Evolutionary conservation across 83 land plant genomes (phyloP).

Genomic region (Diphasiastrum complanatum): DNA sequence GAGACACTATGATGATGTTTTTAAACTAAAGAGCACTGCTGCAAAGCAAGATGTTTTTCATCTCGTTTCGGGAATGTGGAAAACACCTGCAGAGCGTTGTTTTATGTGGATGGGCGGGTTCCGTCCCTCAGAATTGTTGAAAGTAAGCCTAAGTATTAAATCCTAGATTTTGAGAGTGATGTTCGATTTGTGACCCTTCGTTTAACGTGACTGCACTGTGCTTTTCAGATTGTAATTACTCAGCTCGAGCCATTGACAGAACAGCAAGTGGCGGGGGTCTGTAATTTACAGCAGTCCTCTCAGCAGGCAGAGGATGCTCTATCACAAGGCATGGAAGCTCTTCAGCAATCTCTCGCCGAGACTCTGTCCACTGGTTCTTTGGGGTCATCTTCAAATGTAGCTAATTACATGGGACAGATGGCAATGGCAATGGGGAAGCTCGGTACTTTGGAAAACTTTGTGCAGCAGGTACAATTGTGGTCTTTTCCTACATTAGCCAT

Average conservation of each 20-base stretch:
- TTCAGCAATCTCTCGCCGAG: slow-evolving; percentile 10
- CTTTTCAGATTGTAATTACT: slow-evolving; percentile 9
- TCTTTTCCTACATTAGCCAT: background rate
- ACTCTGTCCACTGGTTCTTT: slow-evolving; percentile 1
- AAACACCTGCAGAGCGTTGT: slow-evolving; percentile 76
- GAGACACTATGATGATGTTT: slow-evolving; percentile 61
- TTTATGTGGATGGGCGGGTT: slow-evolving; percentile 86
- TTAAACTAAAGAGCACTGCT: slow-evolving; percentile 51
- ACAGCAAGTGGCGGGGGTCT: slow-evolving; percentile 13
- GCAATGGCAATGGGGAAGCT: slow-evolving; percentile 23
- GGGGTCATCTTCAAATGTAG: slow-evolving; percentile 12
- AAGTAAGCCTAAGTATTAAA: slow-evolving; percentile 35
- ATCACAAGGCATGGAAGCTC: slow-evolving; percentile 18
- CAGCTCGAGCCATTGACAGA: slow-evolving; percentile 20
- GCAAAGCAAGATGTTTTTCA: slow-evolving; percentile 70
- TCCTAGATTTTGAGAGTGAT: background rate
- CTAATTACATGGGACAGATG: slow-evolving; percentile 21
- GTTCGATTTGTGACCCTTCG: no score
- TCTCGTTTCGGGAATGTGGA: slow-evolving; percentile 78
- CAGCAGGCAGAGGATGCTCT: no score
- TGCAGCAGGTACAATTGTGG: slow-evolving; percentile 16
- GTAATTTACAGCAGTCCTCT: slow-evolving; percentile 20
- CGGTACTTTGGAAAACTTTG: slow-evolving; percentile 17
- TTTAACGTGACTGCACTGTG: no score
- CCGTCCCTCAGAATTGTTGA: slow-evolving; percentile 65